Evolutionary conservation across 2,329 filamentous ascomycete species (phyloP), one percentile per base, ranked within the genome.

Genomic region (Myriangium duriaei): DNA sequence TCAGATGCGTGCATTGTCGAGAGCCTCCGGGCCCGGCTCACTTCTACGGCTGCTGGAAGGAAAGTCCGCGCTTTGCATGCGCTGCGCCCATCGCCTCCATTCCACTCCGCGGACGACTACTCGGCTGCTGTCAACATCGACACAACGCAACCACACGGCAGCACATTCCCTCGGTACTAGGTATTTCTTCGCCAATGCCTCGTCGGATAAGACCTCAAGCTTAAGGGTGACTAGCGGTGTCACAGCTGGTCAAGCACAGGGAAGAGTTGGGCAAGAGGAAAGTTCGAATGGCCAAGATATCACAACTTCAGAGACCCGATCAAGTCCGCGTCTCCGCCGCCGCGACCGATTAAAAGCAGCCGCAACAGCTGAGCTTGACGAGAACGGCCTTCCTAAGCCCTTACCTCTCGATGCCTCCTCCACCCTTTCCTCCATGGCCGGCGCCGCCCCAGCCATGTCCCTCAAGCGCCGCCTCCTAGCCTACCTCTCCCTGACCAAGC

Each of bases 401-500:
- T 57, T 73, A 4, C 69, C 74, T 5, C 69, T 62, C 12, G 74
- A 79, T 57, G 75, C 75, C 11, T 78, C 75, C 1, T 69, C 73
- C 14, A 69, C 67, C 43, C 59, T 79, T 29, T 73, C 74, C 5
- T 65, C 63, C 30, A 57, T 73, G 37, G 75, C 74, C 5, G 68
- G 70, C 10, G 57, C 63, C 14, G 68, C 76, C 39, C 73, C 74
- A 9, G 60, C 64, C 19, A 58, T 67, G 35, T 76, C 74, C 14
- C 48, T 76, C 30, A 68, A 69, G 44, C 82, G 86, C 41, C 71
- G 75, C 39, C 55, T 91, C 46, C 82, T 86, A 14, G 78, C 84
- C 18, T 85, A 85, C 51, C 78, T 98, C 45, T 83, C 91, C 16
- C 77, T 98, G 47, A 81, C 87, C n/a, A 98, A 98, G 58, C 91